phyloP scores from a whole-genome alignment of 2,329 filamentous ascomycete genomes.

The Alternaria solani region DNA sequence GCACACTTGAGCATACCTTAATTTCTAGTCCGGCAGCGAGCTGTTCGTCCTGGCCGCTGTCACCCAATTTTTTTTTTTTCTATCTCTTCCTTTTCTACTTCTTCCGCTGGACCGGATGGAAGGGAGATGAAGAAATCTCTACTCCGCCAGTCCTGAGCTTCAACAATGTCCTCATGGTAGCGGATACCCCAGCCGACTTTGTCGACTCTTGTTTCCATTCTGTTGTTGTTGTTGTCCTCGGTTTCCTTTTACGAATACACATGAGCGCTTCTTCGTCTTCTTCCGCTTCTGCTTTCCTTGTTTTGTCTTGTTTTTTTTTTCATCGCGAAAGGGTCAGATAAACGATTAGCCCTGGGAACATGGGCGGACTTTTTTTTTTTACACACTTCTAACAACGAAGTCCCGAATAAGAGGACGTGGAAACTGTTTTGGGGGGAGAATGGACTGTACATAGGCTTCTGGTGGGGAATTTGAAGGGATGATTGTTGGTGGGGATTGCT shows the following conservation, averaged over 20 bases:
- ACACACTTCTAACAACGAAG: no score
- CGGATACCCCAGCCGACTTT: not conserved
- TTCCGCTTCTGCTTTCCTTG: not conserved
- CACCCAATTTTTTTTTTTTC: not conserved
- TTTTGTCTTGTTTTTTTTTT: not conserved
- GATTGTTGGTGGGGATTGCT: not conserved
- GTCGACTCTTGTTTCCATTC: not conserved
- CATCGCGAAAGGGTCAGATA: constrained; percentile 2
- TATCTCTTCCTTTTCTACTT: not conserved
- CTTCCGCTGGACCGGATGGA: constrained; percentile 8
- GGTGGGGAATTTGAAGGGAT: not conserved
- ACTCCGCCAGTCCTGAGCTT: not conserved
- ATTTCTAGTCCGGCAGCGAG: constrained; percentile 15
- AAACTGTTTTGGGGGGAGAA: not conserved
- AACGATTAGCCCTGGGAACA: not conserved
- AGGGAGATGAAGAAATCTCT: not conserved
- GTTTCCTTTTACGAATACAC: not conserved
- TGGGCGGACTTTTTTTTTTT: not conserved
- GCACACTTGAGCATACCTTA: constrained; percentile 10
- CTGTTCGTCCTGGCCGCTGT: not conserved
- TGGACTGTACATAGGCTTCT: constrained; percentile 3
- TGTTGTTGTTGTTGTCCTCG: not conserved
- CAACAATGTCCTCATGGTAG: constrained; percentile 4
- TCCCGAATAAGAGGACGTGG: not conserved
- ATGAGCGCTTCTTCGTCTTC: not conserved